A percentile compares a stretch with the other conserved stretches of the same genome.
Conservation (phyloP, 208 protist species). For the Leishmania tropica region DNA sequence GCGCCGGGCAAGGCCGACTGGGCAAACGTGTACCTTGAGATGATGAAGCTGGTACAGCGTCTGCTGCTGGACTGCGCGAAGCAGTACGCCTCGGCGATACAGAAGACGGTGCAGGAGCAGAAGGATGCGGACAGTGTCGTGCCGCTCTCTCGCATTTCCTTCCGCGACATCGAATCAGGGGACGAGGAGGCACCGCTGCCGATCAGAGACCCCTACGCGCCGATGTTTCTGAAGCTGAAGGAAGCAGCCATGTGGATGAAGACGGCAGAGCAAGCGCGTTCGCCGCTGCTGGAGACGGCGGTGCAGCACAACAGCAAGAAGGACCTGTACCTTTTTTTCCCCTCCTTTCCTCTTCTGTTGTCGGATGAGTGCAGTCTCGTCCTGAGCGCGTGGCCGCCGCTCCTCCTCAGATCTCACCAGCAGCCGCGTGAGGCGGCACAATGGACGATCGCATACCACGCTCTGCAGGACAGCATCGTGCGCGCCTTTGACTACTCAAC, state of each 20-base stretch:
- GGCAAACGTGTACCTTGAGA: slow-evolving; percentile 12
- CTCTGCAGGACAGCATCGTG: slow-evolving; percentile 14
- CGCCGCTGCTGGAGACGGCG: neutral
- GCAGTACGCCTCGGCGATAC: slow-evolving; percentile 31
- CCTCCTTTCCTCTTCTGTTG: slow-evolving; percentile 17
- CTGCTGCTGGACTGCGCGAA: slow-evolving; percentile 23
- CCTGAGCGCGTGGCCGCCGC: slow-evolving; percentile 27
- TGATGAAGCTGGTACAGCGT: slow-evolving; percentile 36
- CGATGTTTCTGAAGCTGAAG: slow-evolving; percentile 29
- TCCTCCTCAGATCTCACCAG: neutral
- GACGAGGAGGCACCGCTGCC: slow-evolving; percentile 24
- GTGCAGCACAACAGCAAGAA: slow-evolving; percentile 10
- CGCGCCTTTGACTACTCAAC: slow-evolving; percentile 13
- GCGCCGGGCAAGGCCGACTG: neutral
- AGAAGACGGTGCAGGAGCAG: slow-evolving; percentile 14
- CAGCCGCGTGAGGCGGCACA: neutral
- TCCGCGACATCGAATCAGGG: slow-evolving; percentile 6
- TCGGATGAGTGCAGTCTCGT: slow-evolving; percentile 17
- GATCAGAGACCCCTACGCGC: slow-evolving; percentile 30
- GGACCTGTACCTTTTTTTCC: slow-evolving; percentile 25
- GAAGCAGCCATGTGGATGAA: slow-evolving; percentile 27
- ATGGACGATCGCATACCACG: slow-evolving; percentile 12
- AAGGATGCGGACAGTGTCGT: slow-evolving; percentile 14
- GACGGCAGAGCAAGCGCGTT: neutral
- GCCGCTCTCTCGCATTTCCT: slow-evolving; percentile 28